A percentile compares a stretch with the other conserved stretches of the same genome.
Evolutionary conservation across 495 filamentous ascomycete genomes (phyloP).

Genomic region (Collariella sp.): DNA sequence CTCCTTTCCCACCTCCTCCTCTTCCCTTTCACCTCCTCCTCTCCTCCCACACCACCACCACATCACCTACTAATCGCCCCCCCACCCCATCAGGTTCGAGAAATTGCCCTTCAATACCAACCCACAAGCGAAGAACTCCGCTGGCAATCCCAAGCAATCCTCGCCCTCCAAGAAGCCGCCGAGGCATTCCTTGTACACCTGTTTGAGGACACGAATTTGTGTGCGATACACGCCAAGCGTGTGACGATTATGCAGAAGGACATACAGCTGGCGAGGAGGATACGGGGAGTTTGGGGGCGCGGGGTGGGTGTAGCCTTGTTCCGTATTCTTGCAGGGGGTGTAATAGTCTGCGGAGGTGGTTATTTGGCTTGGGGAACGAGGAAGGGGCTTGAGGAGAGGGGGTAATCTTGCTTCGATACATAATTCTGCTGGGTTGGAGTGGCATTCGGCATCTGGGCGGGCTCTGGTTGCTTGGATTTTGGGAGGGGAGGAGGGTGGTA

Average conservation of each 20-base stretch:
- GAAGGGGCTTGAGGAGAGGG: too few species aligned
- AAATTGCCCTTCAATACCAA: slow-evolving; percentile 57
- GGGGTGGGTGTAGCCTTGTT: slow-evolving; percentile 22
- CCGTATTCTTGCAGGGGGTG: neutral
- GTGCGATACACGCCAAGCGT: slow-evolving; percentile 90
- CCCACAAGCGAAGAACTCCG: slow-evolving; percentile 55
- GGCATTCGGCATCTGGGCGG: neutral
- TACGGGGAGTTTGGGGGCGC: slow-evolving; percentile 56
- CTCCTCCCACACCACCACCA: neutral
- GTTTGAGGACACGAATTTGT: slow-evolving; percentile 92
- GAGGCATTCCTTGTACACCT: slow-evolving; percentile 91
- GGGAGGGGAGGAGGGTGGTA: neutral
- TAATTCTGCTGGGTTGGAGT: neutral
- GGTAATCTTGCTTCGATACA: neutral
- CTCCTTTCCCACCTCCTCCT: neutral
- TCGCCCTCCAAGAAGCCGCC: slow-evolving; percentile 81
- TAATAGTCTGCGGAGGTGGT: neutral
- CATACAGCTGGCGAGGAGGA: slow-evolving; percentile 80
- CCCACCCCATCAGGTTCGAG: slow-evolving; percentile 54
- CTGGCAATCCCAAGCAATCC: slow-evolving; percentile 89
- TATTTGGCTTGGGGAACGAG: neutral
- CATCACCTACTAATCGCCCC: neutral
- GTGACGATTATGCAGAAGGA: slow-evolving; percentile 98
- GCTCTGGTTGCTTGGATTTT: neutral
- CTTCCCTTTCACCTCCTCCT: neutral